phyloP scores from a whole-genome alignment of 2,329 filamentous ascomycete species.

The Exophiala sideris region DNA sequence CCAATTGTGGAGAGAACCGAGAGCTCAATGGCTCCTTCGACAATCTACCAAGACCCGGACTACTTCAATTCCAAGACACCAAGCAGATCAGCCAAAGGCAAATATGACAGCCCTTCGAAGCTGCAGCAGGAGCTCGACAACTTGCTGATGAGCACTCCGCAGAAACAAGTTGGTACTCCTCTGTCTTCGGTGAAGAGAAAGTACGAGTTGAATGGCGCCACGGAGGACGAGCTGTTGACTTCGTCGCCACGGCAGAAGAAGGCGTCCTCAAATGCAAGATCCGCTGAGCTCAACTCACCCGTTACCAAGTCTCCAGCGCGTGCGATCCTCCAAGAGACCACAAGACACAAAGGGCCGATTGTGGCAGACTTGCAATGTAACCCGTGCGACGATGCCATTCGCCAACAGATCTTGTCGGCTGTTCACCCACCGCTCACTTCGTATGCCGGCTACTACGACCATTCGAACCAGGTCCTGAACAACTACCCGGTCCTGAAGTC shows the following conservation, averaged over 20 bases:
- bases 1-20: conserved; percentile 96
- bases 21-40: conserved; percentile 70
- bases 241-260: conserved; percentile 15
- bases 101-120: conserved; percentile 28
- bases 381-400: conserved; percentile 74
- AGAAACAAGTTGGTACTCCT: conserved; percentile 48
- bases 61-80: conserved; percentile 72
- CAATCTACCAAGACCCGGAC: conserved; percentile 55
- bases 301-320: conserved; percentile 29
- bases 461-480: conserved; percentile 61
- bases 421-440: conserved; percentile 69
- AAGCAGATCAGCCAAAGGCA: conserved; percentile 52
- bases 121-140: conserved; percentile 41
- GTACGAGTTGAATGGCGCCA: conserved; percentile 6
- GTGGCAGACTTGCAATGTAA: conserved; percentile 84
- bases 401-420: conserved; percentile 69
- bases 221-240: conserved; percentile 12
- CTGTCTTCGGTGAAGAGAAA: conserved; percentile 19
- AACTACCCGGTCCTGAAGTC: conserved; percentile 74
- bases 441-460: conserved; percentile 77
- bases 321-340: conserved; percentile 18
- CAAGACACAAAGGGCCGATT: conserved; percentile 58
- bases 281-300: background rate
- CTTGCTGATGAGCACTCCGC: conserved; percentile 65
- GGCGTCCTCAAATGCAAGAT: background rate